A percentile compares a stretch with the other conserved stretches of the same genome.
phyloP scores from a whole-genome alignment of 2,329 filamentous ascomycete genomes.

The Alternaria incomplexa region DNA sequence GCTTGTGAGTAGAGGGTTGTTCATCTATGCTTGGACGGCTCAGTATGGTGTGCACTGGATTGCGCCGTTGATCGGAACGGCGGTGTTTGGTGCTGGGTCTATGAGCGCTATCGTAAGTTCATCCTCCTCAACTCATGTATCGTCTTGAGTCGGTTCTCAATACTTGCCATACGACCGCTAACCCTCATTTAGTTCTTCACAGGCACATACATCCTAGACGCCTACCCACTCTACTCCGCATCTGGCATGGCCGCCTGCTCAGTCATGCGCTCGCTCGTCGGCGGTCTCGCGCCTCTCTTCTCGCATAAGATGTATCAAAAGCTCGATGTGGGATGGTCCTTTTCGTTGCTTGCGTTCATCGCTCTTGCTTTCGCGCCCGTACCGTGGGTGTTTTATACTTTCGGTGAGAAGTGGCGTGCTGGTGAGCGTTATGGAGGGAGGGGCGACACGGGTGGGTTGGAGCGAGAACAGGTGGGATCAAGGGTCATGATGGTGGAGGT shows the following conservation, averaged over 20 bases:
- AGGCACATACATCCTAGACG: slow-evolving; percentile 67
- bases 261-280: slow-evolving; percentile 60
- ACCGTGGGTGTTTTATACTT: slow-evolving; percentile 51
- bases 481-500: not conserved
- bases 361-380: slow-evolving; percentile 52
- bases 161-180: not conserved
- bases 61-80: slow-evolving; percentile 32
- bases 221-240: slow-evolving; percentile 50
- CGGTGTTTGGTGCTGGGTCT: not conserved
- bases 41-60: slow-evolving; percentile 33
- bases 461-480: not conserved
- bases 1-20: slow-evolving; percentile 28
- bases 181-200: slow-evolving; percentile 29
- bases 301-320: slow-evolving; percentile 63
- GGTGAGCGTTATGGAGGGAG: not conserved
- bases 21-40: slow-evolving; percentile 40
- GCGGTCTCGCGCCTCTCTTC: slow-evolving; percentile 64
- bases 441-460: not conserved
- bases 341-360: slow-evolving; percentile 59
- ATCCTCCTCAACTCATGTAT: not conserved
- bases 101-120: slow-evolving; percentile 2
- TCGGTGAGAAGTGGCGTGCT: slow-evolving; percentile 43
- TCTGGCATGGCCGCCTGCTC: slow-evolving; percentile 64
- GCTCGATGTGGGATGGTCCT: slow-evolving; percentile 65
- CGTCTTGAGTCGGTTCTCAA: not conserved